Evolutionary conservation across 495 filamentous ascomycete species (phyloP).

Genomic region (Aspergillus diversus): DNA sequence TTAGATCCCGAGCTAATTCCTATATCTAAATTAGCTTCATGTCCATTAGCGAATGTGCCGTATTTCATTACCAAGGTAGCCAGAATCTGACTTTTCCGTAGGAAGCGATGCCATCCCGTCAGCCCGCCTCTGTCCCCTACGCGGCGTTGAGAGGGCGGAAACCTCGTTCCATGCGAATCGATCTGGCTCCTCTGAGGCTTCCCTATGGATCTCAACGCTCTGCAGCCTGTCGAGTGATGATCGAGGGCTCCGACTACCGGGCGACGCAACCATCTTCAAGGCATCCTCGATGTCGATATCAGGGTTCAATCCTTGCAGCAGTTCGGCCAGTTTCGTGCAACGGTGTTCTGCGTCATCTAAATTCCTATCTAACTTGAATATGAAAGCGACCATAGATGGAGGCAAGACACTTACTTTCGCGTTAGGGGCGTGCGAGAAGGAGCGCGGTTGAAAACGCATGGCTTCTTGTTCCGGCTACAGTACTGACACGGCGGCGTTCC

Average conservation of each 20-base stretch:
- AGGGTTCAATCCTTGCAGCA: slow-evolving; percentile 23
- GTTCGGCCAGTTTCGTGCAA: slow-evolving; percentile 15
- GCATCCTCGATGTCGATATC: slow-evolving; percentile 25
- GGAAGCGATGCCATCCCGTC: slow-evolving; percentile 34
- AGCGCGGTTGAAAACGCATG: slow-evolving; percentile 23
- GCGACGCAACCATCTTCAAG: slow-evolving; percentile 9
- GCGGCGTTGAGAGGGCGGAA: background rate
- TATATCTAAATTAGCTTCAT: slow-evolving; percentile 2
- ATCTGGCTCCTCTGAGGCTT: slow-evolving; percentile 11
- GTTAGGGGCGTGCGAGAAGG: slow-evolving; percentile 31
- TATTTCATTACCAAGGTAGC: slow-evolving; percentile 27
- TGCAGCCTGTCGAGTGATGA: background rate
- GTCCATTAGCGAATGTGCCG: background rate
- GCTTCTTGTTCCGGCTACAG: slow-evolving; percentile 26
- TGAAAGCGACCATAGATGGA: background rate
- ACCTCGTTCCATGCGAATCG: slow-evolving; percentile 30
- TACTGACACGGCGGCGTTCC: slow-evolving; percentile 26
- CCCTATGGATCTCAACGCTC: background rate
- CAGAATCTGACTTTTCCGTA: slow-evolving; percentile 18
- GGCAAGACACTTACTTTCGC: slow-evolving; percentile 15
- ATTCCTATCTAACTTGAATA: slow-evolving; percentile 19
- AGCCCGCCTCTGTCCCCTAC: background rate
- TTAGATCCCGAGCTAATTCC: slow-evolving; percentile 28
- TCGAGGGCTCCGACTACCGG: background rate
- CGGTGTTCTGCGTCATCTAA: slow-evolving; percentile 28